Evolutionary conservation across 2,329 filamentous ascomycete species (phyloP).

Genomic region (Ophiostoma piceae): DNA sequence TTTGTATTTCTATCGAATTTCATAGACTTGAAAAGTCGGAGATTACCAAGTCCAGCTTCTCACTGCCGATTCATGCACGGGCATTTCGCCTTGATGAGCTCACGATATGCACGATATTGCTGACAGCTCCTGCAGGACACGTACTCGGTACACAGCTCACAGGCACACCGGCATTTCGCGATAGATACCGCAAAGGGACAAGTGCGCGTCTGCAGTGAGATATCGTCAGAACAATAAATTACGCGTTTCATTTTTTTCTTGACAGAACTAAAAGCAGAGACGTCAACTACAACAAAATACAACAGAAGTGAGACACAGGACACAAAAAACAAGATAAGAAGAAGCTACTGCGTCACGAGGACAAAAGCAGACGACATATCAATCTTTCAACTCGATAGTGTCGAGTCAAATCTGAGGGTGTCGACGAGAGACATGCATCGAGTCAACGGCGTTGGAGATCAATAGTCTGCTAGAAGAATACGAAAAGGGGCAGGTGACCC

Average conservation of each 20-base stretch:
- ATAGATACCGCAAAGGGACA: slow-evolving; percentile 5
- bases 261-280: background rate
- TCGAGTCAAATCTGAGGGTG: background rate
- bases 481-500: background rate
- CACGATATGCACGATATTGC: background rate
- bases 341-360: background rate
- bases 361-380: background rate
- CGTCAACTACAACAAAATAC: background rate
- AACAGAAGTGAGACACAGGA: background rate
- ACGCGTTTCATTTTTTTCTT: too few species aligned
- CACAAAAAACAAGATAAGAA: background rate
- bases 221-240: background rate
- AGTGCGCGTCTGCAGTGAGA: background rate
- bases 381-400: background rate
- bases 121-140: slow-evolving; percentile 3
- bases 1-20: background rate
- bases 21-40: background rate
- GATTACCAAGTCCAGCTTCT: background rate
- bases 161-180: background rate
- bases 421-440: background rate
- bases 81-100: background rate
- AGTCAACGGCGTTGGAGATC: background rate
- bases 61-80: background rate
- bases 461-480: background rate
- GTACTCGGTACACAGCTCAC: background rate